Conservation (phyloP, 768 basidiomycete genomes). For the Lactarius evosmus region DNA sequence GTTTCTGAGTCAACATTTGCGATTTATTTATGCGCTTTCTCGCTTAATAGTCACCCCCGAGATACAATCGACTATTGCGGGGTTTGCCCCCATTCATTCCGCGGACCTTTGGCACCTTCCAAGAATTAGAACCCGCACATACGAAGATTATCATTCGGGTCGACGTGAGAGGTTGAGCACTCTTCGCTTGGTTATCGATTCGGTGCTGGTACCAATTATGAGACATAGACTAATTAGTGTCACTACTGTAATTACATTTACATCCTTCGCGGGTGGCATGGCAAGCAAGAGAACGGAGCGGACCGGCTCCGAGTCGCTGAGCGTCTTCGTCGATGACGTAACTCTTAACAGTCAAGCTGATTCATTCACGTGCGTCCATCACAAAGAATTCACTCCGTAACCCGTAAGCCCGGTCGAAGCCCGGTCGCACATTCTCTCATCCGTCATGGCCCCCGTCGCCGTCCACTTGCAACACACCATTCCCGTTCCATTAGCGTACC, state of each 20-base stretch:
- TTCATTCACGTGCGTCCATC: neutral
- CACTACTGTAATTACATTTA: no score
- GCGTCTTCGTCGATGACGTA: neutral
- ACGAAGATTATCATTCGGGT: no score
- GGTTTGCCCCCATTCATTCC: neutral
- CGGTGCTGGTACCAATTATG: no score
- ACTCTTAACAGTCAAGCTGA: neutral
- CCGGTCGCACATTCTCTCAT: neutral
- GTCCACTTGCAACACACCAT: neutral
- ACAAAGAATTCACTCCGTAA: neutral
- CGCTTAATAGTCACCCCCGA: neutral
- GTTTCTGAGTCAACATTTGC: neutral
- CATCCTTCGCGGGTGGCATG: no score
- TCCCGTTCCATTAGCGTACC: neutral
- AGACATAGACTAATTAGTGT: no score
- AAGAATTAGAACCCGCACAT: neutral
- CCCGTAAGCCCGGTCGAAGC: neutral
- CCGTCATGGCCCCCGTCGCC: slow-evolving; percentile 20
- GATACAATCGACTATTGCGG: neutral
- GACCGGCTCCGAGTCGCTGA: no score
- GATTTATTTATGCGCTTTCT: neutral
- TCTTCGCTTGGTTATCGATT: neutral
- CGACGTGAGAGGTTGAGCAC: neutral
- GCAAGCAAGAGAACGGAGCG: no score
- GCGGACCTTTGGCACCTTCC: neutral